These are phyloP conservation scores for Cystofilobasidium macerans DNA, from an alignment of 768 basidiomycete genomes.

Conservation along the genomic window DNA sequence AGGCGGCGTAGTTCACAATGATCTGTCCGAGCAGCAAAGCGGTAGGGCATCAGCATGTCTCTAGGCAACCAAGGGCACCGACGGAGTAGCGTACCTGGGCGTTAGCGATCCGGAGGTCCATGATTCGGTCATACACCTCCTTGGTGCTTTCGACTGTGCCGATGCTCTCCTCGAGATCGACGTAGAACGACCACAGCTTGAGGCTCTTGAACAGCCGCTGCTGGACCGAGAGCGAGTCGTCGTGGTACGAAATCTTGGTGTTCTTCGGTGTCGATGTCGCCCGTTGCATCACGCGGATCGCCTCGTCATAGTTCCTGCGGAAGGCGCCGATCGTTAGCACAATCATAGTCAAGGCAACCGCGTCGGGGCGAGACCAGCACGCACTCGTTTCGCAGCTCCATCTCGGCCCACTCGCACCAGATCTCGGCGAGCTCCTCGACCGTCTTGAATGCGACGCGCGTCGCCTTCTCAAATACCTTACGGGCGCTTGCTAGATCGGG, in stretches of 20 bases:
- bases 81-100: slow-evolving; percentile 50
- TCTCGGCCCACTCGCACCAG: slow-evolving; percentile 99
- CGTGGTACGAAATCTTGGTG: slow-evolving; percentile 80
- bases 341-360: background rate
- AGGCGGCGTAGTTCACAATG: slow-evolving; percentile 92
- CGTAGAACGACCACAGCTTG: slow-evolving; percentile 98
- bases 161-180: slow-evolving; percentile 93
- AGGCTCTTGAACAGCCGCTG: slow-evolving; percentile 88
- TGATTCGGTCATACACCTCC: slow-evolving; percentile 85
- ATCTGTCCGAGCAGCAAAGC: slow-evolving; percentile 44
- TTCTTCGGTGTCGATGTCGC: slow-evolving; percentile 84
- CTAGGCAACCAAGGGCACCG: background rate
- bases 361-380: slow-evolving; percentile 33
- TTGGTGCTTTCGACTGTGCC: slow-evolving; percentile 87
- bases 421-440: slow-evolving; percentile 96
- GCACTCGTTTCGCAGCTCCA: slow-evolving; percentile 92
- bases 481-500: slow-evolving; percentile 71
- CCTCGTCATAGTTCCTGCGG: slow-evolving; percentile 88
- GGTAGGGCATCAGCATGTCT: too few species aligned
- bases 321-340: slow-evolving; percentile 8
- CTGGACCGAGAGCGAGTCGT: slow-evolving; percentile 85
- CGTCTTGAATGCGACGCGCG: slow-evolving; percentile 80
- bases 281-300: slow-evolving; percentile 91
- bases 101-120: slow-evolving; percentile 93
- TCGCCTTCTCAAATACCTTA: slow-evolving; percentile 85